Evolutionary conservation across 169 alveolate species (phyloP), one percentile per base, ranked within the genome.

Genomic region (Cryptosporidium canis): DNA sequence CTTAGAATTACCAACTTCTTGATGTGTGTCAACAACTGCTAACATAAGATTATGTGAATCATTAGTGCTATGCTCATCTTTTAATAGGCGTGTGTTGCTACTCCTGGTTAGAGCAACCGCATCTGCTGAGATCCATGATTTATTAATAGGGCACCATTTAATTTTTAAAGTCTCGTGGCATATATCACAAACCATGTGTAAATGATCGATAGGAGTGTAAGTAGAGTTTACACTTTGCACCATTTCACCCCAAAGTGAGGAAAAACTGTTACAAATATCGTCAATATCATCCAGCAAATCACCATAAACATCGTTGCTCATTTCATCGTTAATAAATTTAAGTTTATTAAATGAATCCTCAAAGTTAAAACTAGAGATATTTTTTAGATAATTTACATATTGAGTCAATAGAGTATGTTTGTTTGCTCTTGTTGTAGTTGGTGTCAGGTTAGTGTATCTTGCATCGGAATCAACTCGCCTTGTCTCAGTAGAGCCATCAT

Each of bases 171-270:
- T 41, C 21, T 77, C 87, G 41, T 77, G 87, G 27, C 87, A 77
- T 8, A 77, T 77, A 29, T 61, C 72, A 24, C 87, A 77, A 43
- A 63, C 45, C 35, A 77, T 39, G 39, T 77, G 87, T 27, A 77
- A 77, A 58, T 65, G 70, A 58, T 77, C 87, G 12, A 77, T 29
- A 1, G 87, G 87, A 58, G 87, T 45, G 27, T 24, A 77, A 12
- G 87, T 41, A 27, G 72, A 24, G 24, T 27, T 29, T 39, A 77
- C 87, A 37, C 63, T 53, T 56, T 77, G 87, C n/a, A 41, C n/a
- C 87, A 77, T 77, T 61, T 77, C 87, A 39, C 39, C 61, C 87
- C 87, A 77, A 12, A 77, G 70, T 12, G 87, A 61, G 7, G 70
- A 58, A 8, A 77, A 63, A 24, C 14, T 55, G n/a, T 39, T 39